Evolutionary conservation across 2,329 filamentous ascomycete species (phyloP).

Genomic region (Sporothrix humicola): DNA sequence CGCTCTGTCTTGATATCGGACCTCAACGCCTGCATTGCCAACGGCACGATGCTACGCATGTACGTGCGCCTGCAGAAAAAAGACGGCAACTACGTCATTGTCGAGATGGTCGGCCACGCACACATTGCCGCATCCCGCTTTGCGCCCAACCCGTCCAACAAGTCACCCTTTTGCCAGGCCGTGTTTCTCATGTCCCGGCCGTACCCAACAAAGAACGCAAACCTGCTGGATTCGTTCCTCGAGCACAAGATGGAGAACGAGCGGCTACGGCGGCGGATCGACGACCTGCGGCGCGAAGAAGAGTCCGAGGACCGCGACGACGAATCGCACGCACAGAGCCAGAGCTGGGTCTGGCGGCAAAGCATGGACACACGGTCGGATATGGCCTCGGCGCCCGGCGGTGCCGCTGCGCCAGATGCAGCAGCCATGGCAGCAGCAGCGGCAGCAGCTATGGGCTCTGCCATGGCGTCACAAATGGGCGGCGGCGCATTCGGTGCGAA

Average conservation of each 20-base stretch:
- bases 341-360: slow-evolving; percentile 30
- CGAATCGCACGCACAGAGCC: slow-evolving; percentile 63
- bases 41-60: slow-evolving; percentile 77
- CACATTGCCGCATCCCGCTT: slow-evolving; percentile 77
- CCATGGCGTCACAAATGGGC: not conserved
- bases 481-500: not conserved
- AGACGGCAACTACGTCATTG: slow-evolving; percentile 76
- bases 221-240: slow-evolving; percentile 86
- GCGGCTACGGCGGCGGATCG: slow-evolving; percentile 80
- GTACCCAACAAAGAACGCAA: slow-evolving; percentile 86
- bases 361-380: slow-evolving; percentile 49
- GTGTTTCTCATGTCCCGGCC: slow-evolving; percentile 93
- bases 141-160: slow-evolving; percentile 66
- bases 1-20: slow-evolving; percentile 80
- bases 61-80: slow-evolving; percentile 71
- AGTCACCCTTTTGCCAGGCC: slow-evolving; percentile 77
- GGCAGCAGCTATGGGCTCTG: not conserved
- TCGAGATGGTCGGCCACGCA: slow-evolving; percentile 91
- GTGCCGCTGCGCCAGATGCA: not conserved
- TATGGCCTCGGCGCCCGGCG: slow-evolving; percentile 53
- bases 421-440: not conserved
- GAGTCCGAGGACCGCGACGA: slow-evolving; percentile 75
- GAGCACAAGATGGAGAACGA: slow-evolving; percentile 98
- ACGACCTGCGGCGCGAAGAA: slow-evolving; percentile 84
- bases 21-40: slow-evolving; percentile 85